These are phyloP conservation scores for Bonia amplexicaulis DNA, from an alignment of 176 grass and related monocot genomes.

Conservation along the genomic window DNA sequence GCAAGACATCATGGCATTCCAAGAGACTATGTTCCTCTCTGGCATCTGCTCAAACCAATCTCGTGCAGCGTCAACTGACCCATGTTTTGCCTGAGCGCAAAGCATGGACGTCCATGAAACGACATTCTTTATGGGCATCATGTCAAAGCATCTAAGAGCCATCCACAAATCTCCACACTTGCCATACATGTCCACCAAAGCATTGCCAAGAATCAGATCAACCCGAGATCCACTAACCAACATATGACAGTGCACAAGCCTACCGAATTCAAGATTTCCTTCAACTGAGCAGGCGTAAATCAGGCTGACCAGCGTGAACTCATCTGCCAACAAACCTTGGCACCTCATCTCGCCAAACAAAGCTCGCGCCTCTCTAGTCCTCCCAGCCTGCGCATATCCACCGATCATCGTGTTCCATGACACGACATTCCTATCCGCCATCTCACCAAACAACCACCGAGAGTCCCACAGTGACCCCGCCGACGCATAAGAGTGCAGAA, in stretches of 20 bases:
- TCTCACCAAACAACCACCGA: conserved; percentile 36
- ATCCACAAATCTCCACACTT: conserved; percentile 35
- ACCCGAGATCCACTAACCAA: conserved; percentile 6
- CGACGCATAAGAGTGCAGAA: conserved; percentile 9
- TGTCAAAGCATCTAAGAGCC: conserved; percentile 34
- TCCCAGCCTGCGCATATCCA: conserved; percentile 11
- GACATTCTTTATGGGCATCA: conserved; percentile 35
- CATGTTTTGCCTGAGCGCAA: conserved; percentile 33
- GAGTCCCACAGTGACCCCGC: not conserved
- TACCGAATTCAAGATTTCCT: conserved; percentile 36
- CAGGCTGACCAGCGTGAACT: conserved; percentile 33
- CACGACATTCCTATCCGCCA: conserved; percentile 17
- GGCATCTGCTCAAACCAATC: conserved; percentile 42
- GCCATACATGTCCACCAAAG: conserved; percentile 45
- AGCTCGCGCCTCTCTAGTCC: not conserved
- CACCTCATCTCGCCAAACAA: conserved; percentile 31
- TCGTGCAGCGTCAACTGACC: conserved; percentile 23
- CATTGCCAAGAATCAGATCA: conserved; percentile 43
- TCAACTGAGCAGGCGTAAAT: conserved; percentile 15
- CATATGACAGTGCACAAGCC: conserved; percentile 22
- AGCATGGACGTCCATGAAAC: conserved; percentile 47
- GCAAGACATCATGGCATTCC: conserved; percentile 57
- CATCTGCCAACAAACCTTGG: not conserved
- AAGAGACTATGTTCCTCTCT: conserved; percentile 37
- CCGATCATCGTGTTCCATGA: conserved; percentile 51